phyloP scores from a whole-genome alignment of 2,329 filamentous ascomycete species.

The Cordyceps javanica region DNA sequence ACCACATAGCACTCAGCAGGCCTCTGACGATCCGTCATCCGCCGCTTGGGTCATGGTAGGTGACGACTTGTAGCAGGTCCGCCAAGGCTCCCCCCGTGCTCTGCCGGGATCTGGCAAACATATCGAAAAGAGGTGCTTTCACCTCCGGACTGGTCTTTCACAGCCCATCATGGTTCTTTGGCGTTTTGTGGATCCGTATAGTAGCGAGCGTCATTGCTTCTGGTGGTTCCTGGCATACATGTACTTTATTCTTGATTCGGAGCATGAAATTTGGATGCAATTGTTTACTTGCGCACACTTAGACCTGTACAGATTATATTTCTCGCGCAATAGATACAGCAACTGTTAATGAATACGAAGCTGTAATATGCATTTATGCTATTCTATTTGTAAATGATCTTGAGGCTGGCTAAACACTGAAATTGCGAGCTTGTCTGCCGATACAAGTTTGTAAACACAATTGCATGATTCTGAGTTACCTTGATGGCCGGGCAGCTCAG shows the following conservation, averaged over 20 bases:
- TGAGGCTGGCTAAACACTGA: background rate
- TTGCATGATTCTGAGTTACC: background rate
- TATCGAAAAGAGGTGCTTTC: constrained; percentile 20
- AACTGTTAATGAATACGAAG: background rate
- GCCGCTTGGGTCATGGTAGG: constrained; percentile 38
- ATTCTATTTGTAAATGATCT: too few relatives aligned
- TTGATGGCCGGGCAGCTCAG: background rate
- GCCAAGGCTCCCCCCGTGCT: constrained; percentile 25
- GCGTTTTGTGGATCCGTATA: background rate
- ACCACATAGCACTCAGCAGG: constrained; percentile 23
- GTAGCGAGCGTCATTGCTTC: background rate
- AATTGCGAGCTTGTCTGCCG: background rate
- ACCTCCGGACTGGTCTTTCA: constrained; percentile 34
- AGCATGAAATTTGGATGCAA: background rate
- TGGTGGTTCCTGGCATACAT: background rate
- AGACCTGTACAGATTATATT: background rate
- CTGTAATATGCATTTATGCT: background rate
- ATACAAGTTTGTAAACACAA: background rate
- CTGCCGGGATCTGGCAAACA: constrained; percentile 23
- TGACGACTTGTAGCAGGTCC: constrained; percentile 43
- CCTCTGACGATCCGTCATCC: constrained; percentile 20
- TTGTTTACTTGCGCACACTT: background rate
- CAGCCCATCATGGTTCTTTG: constrained; percentile 19
- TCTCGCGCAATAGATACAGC: background rate
- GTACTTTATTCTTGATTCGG: background rate